These are phyloP conservation scores for Citrus medica DNA, from an alignment of 345 rosid genomes.

Conservation along the genomic window DNA sequence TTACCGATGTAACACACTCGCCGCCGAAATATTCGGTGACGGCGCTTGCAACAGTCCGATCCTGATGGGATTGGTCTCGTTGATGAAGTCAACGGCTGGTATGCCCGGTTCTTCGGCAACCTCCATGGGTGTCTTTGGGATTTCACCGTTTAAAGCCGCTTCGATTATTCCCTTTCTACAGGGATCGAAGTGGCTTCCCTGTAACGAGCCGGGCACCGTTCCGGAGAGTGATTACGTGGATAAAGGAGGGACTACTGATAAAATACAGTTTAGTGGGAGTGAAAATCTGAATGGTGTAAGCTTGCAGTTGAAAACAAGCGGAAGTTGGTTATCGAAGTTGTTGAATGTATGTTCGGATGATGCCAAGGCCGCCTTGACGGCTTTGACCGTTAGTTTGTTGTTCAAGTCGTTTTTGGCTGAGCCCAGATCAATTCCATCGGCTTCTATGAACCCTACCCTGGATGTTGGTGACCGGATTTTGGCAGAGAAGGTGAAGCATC, in stretches of 20 bases:
- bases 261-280: slow-evolving; percentile 8
- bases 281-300: slow-evolving; percentile 13
- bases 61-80: slow-evolving; percentile 46
- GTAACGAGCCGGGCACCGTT: slow-evolving; percentile 39
- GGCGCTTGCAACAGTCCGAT: slow-evolving; percentile 36
- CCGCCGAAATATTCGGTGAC: slow-evolving; percentile 44
- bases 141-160: slow-evolving; percentile 54
- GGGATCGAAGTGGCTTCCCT: slow-evolving; percentile 76
- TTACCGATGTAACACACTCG: slow-evolving; percentile 34
- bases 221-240: slow-evolving; percentile 40
- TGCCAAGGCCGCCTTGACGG: slow-evolving; percentile 82
- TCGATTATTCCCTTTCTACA: slow-evolving; percentile 66
- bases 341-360: slow-evolving; percentile 65
- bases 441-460: slow-evolving; percentile 85
- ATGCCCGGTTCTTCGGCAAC: slow-evolving; percentile 24
- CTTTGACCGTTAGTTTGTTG: slow-evolving; percentile 67
- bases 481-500: slow-evolving; percentile 72
- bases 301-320: slow-evolving; percentile 32
- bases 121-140: slow-evolving; percentile 32
- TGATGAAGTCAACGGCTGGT: slow-evolving; percentile 48
- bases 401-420: slow-evolving; percentile 79
- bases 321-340: slow-evolving; percentile 62
- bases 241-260: slow-evolving; percentile 34
- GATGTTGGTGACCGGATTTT: slow-evolving; percentile 83
- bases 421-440: slow-evolving; percentile 79